phyloP scores from a whole-genome alignment of 2,329 filamentous ascomycete genomes.

The Cryphonectria naterciae region DNA sequence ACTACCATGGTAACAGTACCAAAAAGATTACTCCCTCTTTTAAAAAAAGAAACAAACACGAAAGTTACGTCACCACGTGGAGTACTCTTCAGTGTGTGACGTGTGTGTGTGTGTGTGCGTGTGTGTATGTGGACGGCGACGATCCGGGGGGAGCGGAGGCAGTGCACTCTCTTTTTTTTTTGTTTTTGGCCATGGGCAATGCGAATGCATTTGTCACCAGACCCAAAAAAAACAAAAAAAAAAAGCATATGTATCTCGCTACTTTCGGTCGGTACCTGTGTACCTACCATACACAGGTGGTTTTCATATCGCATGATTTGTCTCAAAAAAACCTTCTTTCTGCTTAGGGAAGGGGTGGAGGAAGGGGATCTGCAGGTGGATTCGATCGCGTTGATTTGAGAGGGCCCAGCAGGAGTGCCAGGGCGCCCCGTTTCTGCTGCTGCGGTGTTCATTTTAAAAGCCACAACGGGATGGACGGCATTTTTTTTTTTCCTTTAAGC shows the following conservation, averaged over 20 bases:
- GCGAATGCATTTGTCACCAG: not conserved
- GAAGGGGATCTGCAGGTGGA: not conserved
- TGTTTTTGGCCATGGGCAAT: not conserved
- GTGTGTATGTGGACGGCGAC: no score
- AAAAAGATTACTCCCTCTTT: no score
- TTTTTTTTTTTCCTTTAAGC: no score
- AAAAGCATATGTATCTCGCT: not conserved
- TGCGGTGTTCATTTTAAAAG: not conserved
- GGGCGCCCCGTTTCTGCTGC: not conserved
- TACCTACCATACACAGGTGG: no score
- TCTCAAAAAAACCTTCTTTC: not conserved
- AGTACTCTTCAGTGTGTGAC: not conserved
- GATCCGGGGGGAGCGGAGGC: not conserved
- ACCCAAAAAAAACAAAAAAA: fast-evolving
- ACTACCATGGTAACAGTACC: no score
- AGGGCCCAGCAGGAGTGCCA: no score
- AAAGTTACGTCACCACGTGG: constrained; percentile 2
- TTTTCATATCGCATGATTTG: not conserved
- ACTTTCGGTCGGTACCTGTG: not conserved
- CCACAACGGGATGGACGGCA: no score
- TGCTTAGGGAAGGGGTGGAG: not conserved
- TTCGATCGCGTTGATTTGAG: not conserved
- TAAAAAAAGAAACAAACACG: not conserved
- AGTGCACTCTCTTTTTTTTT: not conserved
- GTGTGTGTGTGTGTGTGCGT: not conserved